Percentiles rank a stretch among this genome's conserved stretches.
Conservation (phyloP, 23 red algal species). For the Gracilariopsis chorda region DNA sequence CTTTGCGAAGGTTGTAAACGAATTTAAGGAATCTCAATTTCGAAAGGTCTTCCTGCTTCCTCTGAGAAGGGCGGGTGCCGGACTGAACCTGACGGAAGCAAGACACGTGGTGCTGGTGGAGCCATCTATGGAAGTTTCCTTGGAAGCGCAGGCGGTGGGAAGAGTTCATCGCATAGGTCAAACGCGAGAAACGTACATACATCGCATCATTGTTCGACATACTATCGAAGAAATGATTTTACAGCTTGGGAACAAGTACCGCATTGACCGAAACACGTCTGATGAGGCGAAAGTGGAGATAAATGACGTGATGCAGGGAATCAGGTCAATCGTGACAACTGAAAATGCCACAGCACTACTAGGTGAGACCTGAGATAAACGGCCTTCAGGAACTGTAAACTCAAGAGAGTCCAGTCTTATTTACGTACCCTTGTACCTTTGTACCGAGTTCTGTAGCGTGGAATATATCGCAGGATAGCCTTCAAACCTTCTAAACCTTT, state of each 20-base stretch:
- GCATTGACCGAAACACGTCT: neutral
- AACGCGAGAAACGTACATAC: conserved; percentile 74
- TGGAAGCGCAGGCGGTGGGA: conserved; percentile 85
- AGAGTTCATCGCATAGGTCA: conserved; percentile 92
- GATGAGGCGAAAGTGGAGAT: neutral
- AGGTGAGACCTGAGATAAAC: too few species aligned
- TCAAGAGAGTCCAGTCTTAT: too few species aligned
- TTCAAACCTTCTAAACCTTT: too few species aligned
- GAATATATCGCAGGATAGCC: too few species aligned
- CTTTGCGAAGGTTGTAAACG: neutral
- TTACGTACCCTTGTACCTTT: too few species aligned
- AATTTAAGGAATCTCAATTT: conserved; percentile 7
- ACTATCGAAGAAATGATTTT: conserved; percentile 90
- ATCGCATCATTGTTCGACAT: conserved; percentile 77
- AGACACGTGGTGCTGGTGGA: conserved; percentile 88
- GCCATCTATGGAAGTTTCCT: conserved; percentile 49
- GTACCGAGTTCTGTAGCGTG: too few species aligned
- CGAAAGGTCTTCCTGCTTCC: conserved; percentile 72
- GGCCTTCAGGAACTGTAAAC: too few species aligned
- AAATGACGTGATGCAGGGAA: neutral
- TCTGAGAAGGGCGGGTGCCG: conserved; percentile 64
- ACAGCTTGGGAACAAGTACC: conserved; percentile 29
- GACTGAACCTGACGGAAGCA: conserved; percentile 90
- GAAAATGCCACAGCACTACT: too few species aligned
- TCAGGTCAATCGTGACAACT: too few species aligned